These are phyloP conservation scores for Stereocaulon alpinum DNA, from an alignment of 495 filamentous ascomycete genomes.

Conservation along the genomic window DNA sequence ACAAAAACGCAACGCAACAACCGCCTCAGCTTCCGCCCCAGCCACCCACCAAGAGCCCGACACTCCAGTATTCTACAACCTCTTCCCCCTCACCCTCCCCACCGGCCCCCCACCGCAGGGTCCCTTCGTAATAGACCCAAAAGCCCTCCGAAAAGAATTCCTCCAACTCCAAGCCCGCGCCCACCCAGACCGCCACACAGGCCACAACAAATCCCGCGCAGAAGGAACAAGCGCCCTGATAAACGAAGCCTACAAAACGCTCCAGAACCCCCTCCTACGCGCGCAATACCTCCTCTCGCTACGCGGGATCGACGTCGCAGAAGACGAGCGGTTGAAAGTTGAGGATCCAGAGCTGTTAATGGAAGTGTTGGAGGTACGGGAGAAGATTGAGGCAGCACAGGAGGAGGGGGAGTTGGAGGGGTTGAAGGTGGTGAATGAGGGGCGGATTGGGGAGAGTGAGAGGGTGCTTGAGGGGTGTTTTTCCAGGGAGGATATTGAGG, in stretches of 20 bases:
- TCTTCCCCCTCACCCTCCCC: conserved; percentile 78
- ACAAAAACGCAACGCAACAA: not conserved
- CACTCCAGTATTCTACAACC: conserved; percentile 56
- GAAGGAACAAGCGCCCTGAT: conserved; percentile 66
- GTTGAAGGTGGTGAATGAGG: conserved; percentile 57
- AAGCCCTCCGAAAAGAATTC: conserved; percentile 68
- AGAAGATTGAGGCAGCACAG: conserved; percentile 69
- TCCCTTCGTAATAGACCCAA: conserved; percentile 59
- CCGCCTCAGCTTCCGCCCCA: not conserved
- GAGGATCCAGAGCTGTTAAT: conserved; percentile 64
- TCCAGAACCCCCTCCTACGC: conserved; percentile 61
- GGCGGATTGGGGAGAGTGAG: conserved; percentile 51
- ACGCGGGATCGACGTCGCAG: conserved; percentile 64
- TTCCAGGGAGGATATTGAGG: conserved; percentile 50
- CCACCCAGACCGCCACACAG: conserved; percentile 72
- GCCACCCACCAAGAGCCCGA: not conserved
- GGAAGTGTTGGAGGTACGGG: conserved; percentile 79
- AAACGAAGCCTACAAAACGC: conserved; percentile 81
- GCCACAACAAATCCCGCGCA: conserved; percentile 47
- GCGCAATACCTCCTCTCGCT: conserved; percentile 68
- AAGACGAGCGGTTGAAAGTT: conserved; percentile 43
- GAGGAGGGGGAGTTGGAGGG: conserved; percentile 51
- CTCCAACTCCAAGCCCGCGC: conserved; percentile 65
- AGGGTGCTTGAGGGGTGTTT: conserved; percentile 52
- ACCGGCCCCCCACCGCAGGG: conserved; percentile 68